Evolutionary conservation across 116 monocot genomes (phyloP), one percentile per base, ranked within the genome.

Genomic region (Trichopus zeylanicus): DNA sequence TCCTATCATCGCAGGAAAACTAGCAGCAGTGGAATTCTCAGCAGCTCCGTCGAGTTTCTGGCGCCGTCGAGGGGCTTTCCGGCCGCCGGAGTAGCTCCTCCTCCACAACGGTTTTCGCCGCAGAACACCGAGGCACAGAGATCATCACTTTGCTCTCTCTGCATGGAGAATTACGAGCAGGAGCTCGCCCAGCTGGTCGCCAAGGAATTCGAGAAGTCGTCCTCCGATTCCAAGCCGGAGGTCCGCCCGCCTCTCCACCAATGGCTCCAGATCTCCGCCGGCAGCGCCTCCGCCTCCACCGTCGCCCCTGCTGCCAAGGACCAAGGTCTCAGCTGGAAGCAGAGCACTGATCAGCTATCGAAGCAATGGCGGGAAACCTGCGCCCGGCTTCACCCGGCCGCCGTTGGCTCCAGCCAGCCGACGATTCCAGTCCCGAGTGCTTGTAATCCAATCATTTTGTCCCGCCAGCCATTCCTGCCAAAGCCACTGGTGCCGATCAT

Each of bases 281-380:
- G 42, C 12, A 16, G 18, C 37, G 2, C n/a, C n/a, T n/a, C n/a
- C n/a, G n/a, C n/a, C n/a, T n/a, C n/a, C n/a, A n/a, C n/a, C n/a
- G n/a, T n/a, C n/a, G n/a, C n/a, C n/a, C n/a, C n/a, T n/a, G n/a
- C n/a, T n/a, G 48, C 42, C 53, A 78, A 65, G 56, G 83, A 81
- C 51, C 66, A 83, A 33, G 78, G 81, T 49, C 54, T 71, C 26
- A 52, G 30, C n/a, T 66, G 64, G 76, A 78, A 77, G 63, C 65
- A 73, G 60, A 79, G 42, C 18, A 58, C 63, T 0, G 84, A 89
- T 25, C 83, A 78, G 62, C 70, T 88, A 35, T 53, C 75, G 23
- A 77, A 70, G 66, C 78, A 66, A 74, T 91, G 91, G 87, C 64
- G 37, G 1, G 75, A 78, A 21, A 74, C 48, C 5, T 98, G 98